Percentiles rank a stretch among this genome's conserved stretches.
Evolutionary conservation across 176 grass and related monocot species (phyloP).

Genomic region (Oryza glaberrima): DNA sequence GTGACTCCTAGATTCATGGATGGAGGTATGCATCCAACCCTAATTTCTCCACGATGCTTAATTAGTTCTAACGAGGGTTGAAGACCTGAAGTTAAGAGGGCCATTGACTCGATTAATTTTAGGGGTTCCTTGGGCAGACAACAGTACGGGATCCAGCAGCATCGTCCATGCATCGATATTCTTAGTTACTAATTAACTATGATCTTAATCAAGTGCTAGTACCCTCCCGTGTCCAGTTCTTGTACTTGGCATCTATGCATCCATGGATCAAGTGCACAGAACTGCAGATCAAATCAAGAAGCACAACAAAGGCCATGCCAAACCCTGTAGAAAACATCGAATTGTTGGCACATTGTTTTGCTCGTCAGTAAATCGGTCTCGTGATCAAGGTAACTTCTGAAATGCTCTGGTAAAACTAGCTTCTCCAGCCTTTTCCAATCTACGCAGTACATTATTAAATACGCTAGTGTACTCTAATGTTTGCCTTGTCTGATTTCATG

Average conservation of each 20-base stretch:
- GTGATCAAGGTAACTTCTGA: neutral
- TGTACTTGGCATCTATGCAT: neutral
- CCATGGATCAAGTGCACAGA: neutral
- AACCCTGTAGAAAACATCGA: neutral
- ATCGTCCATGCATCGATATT: neutral
- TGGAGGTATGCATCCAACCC: neutral
- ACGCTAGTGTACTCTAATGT: neutral
- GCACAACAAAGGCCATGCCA: neutral
- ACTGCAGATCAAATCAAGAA: neutral
- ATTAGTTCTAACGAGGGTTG: neutral
- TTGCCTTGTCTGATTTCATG: neutral
- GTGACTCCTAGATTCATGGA: neutral
- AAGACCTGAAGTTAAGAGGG: neutral
- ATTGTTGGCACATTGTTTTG: neutral
- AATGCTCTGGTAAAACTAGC: neutral
- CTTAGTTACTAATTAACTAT: neutral
- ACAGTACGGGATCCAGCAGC: neutral
- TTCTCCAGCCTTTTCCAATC: neutral
- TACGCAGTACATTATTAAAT: neutral
- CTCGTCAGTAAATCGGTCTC: neutral
- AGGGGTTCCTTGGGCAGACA: constrained; percentile 7
- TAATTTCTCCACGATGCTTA: neutral
- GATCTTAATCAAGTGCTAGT: neutral
- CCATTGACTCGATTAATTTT: neutral
- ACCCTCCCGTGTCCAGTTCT: neutral